phyloP scores from a whole-genome alignment of 2,329 filamentous ascomycete genomes.

The Lojkania enalia region DNA sequence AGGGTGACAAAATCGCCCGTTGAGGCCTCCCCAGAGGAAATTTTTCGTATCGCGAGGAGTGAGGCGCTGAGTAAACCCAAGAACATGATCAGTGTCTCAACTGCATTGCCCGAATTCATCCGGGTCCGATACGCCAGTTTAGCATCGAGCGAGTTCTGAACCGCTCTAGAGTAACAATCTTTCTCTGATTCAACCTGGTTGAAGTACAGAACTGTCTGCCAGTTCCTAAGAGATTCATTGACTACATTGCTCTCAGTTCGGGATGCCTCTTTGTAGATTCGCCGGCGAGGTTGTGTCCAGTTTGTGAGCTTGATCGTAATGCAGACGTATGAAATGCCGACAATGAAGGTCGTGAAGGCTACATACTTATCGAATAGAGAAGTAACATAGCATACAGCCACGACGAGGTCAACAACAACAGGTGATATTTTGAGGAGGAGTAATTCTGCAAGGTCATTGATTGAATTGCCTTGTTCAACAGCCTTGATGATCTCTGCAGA shows the following conservation, averaged over 20 bases:
- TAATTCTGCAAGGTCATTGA: constrained; percentile 63
- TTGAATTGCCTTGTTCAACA: constrained; percentile 64
- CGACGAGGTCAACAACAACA: constrained; percentile 63
- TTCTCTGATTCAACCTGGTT: not conserved
- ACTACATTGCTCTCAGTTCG: constrained; percentile 30
- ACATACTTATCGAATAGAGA: constrained; percentile 63
- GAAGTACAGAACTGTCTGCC: not conserved
- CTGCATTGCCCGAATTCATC: not conserved
- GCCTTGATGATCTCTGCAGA: constrained; percentile 67
- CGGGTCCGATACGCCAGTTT: not conserved
- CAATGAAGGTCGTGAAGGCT: constrained; percentile 44
- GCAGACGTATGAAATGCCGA: constrained; percentile 55
- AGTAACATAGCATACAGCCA: constrained; percentile 65
- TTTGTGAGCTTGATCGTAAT: constrained; percentile 50
- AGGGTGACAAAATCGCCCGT: not conserved
- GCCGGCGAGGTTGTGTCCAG: constrained; percentile 48
- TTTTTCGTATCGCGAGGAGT: not conserved
- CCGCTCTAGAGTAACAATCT: not conserved
- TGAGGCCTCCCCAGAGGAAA: not conserved
- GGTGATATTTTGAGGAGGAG: constrained; percentile 65
- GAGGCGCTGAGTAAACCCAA: not conserved
- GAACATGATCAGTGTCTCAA: not conserved
- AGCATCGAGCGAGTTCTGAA: not conserved
- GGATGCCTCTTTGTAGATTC: constrained; percentile 48
- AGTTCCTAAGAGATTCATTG: not conserved